These are phyloP conservation scores for Evernia prunastri DNA, from an alignment of 495 filamentous ascomycete genomes.

Conservation along the genomic window DNA sequence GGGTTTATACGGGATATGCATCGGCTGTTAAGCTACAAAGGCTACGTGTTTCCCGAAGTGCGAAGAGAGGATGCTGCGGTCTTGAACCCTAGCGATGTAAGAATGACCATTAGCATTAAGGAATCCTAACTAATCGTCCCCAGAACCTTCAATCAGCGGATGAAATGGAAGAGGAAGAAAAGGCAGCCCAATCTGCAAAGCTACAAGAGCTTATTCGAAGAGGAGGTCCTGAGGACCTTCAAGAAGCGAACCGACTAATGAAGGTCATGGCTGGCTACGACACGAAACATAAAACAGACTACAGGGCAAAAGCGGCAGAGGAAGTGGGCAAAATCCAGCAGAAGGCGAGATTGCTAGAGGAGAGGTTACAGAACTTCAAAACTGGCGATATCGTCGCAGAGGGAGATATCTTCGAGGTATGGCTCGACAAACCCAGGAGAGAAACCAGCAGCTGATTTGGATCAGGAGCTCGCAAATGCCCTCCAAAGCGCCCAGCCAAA, in stretches of 20 bases:
- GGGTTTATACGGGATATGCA: slow-evolving; percentile 99
- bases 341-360: slow-evolving; percentile 86
- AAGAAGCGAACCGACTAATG: slow-evolving; percentile 95
- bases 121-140: slow-evolving; percentile 30
- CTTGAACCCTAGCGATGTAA: slow-evolving; percentile 92
- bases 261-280: slow-evolving; percentile 99
- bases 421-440: background rate
- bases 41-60: slow-evolving; percentile 90
- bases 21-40: slow-evolving; percentile 88
- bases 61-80: slow-evolving; percentile 91
- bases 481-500: slow-evolving; percentile 93
- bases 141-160: slow-evolving; percentile 94
- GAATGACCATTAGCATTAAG: slow-evolving; percentile 27
- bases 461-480: slow-evolving; percentile 78
- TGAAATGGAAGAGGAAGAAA: slow-evolving; percentile 97
- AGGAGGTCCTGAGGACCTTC: slow-evolving; percentile 83
- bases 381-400: slow-evolving; percentile 76
- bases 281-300: slow-evolving; percentile 90
- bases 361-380: slow-evolving; percentile 79
- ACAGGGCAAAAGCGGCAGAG: slow-evolving; percentile 92
- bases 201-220: slow-evolving; percentile 92
- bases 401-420: slow-evolving; percentile 84
- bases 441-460: slow-evolving; percentile 7
- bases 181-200: slow-evolving; percentile 90
- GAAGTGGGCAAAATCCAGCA: slow-evolving; percentile 87